Evolutionary conservation across 768 basidiomycete genomes (phyloP).

Genomic region (Boletus pseudopeckii): DNA sequence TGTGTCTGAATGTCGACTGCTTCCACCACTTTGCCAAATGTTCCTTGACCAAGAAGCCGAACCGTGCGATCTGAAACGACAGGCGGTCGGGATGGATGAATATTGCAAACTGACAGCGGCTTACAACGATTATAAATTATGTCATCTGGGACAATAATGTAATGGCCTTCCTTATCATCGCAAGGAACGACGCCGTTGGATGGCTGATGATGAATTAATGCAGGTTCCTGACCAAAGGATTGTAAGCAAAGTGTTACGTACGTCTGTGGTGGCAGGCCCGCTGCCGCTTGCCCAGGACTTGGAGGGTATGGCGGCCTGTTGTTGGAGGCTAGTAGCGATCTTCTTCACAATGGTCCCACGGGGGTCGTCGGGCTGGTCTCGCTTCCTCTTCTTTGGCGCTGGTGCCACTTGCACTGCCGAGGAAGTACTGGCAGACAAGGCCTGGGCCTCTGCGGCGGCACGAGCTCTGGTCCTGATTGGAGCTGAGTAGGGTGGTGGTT

Average conservation of each 20-base stretch:
- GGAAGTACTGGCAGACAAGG: constrained; percentile 60
- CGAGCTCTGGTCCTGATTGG: constrained; percentile 82
- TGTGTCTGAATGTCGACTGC: constrained; percentile 77
- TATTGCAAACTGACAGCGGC: constrained; percentile 26
- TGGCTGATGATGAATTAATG: constrained; percentile 41
- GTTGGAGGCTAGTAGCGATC: constrained; percentile 47
- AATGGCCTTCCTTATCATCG: constrained; percentile 99
- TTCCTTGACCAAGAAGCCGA: constrained; percentile 90
- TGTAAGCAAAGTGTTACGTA: constrained; percentile 38
- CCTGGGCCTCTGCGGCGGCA: constrained; percentile 83
- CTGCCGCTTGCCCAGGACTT: constrained; percentile 70
- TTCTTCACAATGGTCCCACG: constrained; percentile 67
- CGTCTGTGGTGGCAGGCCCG: constrained; percentile 64
- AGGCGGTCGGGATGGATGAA: constrained; percentile 13
- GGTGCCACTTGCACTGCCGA: constrained; percentile 66
- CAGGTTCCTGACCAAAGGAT: constrained; percentile 24
- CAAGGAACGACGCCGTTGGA: constrained; percentile 70
- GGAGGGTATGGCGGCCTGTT: constrained; percentile 45
- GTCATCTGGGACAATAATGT: constrained; percentile 91
- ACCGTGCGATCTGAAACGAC: constrained; percentile 77
- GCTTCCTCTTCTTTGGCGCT: constrained; percentile 79
- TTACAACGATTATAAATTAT: constrained; percentile 82
- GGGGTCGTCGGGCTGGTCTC: constrained; percentile 71
- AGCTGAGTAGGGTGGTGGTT: constrained; percentile 70
- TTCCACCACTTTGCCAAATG: constrained; percentile 98